Conservation (phyloP, 352 stramenopile genomes). For the Achlya hypogyna region DNA sequence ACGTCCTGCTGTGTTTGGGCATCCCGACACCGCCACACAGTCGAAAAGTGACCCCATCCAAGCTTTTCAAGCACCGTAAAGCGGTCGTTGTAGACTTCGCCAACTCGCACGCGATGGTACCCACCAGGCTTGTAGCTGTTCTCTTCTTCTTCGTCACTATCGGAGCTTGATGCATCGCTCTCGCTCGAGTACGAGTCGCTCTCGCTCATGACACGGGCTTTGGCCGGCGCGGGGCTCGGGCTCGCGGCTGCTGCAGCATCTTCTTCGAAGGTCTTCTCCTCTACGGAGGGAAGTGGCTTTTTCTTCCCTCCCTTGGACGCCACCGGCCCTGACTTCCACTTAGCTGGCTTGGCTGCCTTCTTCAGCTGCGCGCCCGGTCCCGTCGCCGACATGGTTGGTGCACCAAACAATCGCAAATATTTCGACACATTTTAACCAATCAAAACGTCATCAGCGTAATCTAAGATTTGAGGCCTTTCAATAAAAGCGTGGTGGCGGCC, state of each 20-base stretch:
- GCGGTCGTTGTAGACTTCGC: conserved; percentile 87
- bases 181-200: conserved; percentile 31
- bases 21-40: conserved; percentile 98
- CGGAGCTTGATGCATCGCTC: conserved; percentile 81
- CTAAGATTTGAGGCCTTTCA: neutral
- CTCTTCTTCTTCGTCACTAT: conserved; percentile 87
- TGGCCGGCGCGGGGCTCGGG: neutral
- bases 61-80: conserved; percentile 98
- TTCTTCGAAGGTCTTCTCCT: conserved; percentile 8
- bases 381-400: neutral
- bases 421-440: conserved; percentile 4
- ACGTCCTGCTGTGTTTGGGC: conserved; percentile 68
- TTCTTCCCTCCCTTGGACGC: neutral
- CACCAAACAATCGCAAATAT: neutral
- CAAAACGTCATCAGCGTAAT: neutral
- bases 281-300: conserved; percentile 9
- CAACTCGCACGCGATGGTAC: conserved; percentile 94
- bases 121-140: conserved; percentile 95
- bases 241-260: neutral
- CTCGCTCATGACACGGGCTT: neutral
- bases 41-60: conserved; percentile 99
- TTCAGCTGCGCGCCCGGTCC: neutral
- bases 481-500: no score
- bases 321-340: neutral
- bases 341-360: neutral